Evolutionary conservation across 1,139 yeast species (phyloP).

Genomic region (Zygosaccharomyces sapae): DNA sequence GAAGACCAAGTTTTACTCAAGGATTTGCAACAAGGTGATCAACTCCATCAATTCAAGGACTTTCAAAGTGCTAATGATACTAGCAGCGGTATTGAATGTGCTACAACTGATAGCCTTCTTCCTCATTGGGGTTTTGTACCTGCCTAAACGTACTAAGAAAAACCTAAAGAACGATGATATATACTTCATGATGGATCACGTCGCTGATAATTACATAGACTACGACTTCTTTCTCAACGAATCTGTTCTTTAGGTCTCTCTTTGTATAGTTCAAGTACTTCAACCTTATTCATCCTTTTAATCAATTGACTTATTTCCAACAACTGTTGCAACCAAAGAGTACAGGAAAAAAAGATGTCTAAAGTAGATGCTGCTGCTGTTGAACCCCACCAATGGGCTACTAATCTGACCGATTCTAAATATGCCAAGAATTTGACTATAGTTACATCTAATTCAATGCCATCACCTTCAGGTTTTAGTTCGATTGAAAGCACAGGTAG

Average conservation of each 20-base stretch:
- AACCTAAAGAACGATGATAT: slow-evolving; percentile 7
- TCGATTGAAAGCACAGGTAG: slow-evolving; percentile 9
- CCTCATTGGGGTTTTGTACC: background rate
- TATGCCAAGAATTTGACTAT: slow-evolving; percentile 12
- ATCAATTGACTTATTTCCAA: background rate
- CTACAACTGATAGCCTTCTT: slow-evolving; percentile 12
- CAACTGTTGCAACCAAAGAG: background rate
- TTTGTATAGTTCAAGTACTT: background rate
- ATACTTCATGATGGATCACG: slow-evolving; percentile 8
- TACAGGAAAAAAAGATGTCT: background rate
- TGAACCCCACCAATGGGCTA: slow-evolving; percentile 24
- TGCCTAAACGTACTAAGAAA: slow-evolving; percentile 4
- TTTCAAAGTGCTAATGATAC: slow-evolving; percentile 4
- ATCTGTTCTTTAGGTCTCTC: slow-evolving; percentile 1
- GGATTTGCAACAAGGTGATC: background rate
- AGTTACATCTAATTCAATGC: slow-evolving; percentile 15
- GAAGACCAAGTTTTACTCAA: background rate
- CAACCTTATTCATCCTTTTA: background rate
- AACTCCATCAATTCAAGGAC: slow-evolving; percentile 2
- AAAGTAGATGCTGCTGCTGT: slow-evolving; percentile 4
- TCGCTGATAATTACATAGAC: slow-evolving; percentile 9
- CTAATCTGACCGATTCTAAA: slow-evolving; percentile 16
- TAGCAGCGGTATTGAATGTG: slow-evolving; percentile 4
- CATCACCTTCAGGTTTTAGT: slow-evolving; percentile 28
- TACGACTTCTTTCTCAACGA: slow-evolving; percentile 8